phyloP scores from a whole-genome alignment of 192 early-diverging fungal species.

The Coemansia sp. region DNA sequence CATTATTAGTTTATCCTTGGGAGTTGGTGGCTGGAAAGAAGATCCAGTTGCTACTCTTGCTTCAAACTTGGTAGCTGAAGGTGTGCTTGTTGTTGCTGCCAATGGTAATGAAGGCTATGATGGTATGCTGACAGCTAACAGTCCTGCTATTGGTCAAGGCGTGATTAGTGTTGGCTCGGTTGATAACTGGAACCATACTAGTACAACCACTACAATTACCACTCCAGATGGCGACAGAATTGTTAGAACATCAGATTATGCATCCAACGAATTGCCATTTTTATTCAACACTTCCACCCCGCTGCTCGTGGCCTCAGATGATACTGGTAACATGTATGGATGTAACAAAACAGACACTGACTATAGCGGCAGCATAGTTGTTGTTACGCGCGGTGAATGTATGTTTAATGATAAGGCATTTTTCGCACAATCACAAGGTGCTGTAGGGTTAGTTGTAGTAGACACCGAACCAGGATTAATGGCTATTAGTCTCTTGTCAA shows the following conservation, averaged over 20 bases:
- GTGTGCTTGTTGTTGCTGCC: slow-evolving; percentile 64
- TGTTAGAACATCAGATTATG: background rate
- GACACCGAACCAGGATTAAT: slow-evolving; percentile 43
- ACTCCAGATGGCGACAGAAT: background rate
- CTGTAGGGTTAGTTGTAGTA: slow-evolving; percentile 53
- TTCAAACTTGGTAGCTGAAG: slow-evolving; percentile 46
- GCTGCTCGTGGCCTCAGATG: background rate
- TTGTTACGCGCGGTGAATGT: slow-evolving; percentile 57
- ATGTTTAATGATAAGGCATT: slow-evolving; percentile 47
- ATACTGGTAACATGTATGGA: slow-evolving; percentile 7
- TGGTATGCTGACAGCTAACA: slow-evolving; percentile 57
- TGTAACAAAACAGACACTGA: slow-evolving; percentile 12
- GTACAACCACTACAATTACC: background rate
- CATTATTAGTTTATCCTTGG: slow-evolving; percentile 68
- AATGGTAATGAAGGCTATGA: slow-evolving; percentile 74
- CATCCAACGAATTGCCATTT: background rate
- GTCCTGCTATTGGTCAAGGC: slow-evolving; percentile 55
- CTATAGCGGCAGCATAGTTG: slow-evolving; percentile 43
- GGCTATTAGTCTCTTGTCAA: slow-evolving; percentile 15
- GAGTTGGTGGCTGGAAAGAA: slow-evolving; percentile 55
- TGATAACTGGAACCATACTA: background rate
- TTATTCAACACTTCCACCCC: background rate
- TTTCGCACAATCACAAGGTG: slow-evolving; percentile 54
- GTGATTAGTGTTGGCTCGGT: slow-evolving; percentile 64
- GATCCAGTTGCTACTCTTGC: slow-evolving; percentile 55